These are phyloP conservation scores for Chloranthus sessilifolius DNA, from an alignment of 164 flowering plant species.

Conservation along the genomic window DNA sequence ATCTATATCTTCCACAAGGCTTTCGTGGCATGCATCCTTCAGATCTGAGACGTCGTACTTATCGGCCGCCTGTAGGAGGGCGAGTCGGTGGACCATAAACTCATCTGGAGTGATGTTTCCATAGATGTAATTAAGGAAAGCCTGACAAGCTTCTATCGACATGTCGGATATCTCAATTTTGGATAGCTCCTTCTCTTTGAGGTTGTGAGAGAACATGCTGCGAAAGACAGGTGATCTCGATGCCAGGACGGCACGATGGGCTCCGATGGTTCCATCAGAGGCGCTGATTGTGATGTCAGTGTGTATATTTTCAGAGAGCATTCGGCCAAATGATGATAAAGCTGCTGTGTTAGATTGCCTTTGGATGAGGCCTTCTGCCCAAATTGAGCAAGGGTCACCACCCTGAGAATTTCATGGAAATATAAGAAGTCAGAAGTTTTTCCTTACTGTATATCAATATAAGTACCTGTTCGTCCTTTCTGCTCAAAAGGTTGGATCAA, in stretches of 20 bases:
- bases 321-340: conserved; percentile 55
- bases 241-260: conserved; percentile 85
- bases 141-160: conserved; percentile 69
- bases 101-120: conserved; percentile 66
- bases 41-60: conserved; percentile 79
- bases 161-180: conserved; percentile 77
- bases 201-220: conserved; percentile 90
- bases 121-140: conserved; percentile 72
- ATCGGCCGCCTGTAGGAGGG: conserved; percentile 84
- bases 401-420: conserved; percentile 36
- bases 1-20: conserved; percentile 85
- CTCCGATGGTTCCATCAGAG: conserved; percentile 65
- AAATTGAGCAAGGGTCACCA: conserved; percentile 70
- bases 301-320: conserved; percentile 80
- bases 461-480: too few relatives aligned
- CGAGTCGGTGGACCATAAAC: conserved; percentile 60
- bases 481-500: too few relatives aligned
- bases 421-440: too few relatives aligned
- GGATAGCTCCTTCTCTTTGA: conserved; percentile 82
- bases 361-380: conserved; percentile 47
- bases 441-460: too few relatives aligned
- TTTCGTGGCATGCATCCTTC: conserved; percentile 83
- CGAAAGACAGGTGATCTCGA: conserved; percentile 81
- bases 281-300: conserved; percentile 75
- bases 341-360: conserved; percentile 43